Conservation (phyloP, 208 protist genomes). For the Phytomonas sp. region DNA sequence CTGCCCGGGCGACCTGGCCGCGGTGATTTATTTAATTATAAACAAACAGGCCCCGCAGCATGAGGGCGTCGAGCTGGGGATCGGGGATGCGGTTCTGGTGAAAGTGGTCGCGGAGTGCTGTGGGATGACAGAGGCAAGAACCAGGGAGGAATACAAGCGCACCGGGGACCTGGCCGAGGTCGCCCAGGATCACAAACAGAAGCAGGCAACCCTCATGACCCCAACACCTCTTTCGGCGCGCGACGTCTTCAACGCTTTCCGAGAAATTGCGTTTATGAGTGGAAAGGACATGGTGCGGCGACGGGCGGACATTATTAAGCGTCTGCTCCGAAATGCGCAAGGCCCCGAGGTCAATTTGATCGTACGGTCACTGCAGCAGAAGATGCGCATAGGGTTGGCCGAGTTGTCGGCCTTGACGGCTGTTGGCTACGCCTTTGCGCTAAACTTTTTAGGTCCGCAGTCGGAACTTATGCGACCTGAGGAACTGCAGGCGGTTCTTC, state of each 20-base stretch:
- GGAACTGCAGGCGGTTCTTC: constrained; percentile 60
- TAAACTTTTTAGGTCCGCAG: constrained; percentile 52
- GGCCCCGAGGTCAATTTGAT: constrained; percentile 93
- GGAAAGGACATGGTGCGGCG: constrained; percentile 87
- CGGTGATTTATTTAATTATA: constrained; percentile 90
- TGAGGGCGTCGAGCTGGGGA: constrained; percentile 95
- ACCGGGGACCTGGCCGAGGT: constrained; percentile 94
- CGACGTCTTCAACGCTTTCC: constrained; percentile 85
- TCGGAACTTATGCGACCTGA: constrained; percentile 32
- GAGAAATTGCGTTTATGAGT: constrained; percentile 85
- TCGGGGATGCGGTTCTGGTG: constrained; percentile 94
- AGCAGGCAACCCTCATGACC: constrained; percentile 85
- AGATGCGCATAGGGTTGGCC: constrained; percentile 97
- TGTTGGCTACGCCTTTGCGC: constrained; percentile 90
- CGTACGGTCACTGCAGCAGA: constrained; percentile 94
- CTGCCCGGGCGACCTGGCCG: constrained; percentile 80
- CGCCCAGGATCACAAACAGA: constrained; percentile 82
- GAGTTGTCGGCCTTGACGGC: constrained; percentile 93
- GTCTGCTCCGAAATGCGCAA: constrained; percentile 84
- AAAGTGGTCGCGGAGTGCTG: constrained; percentile 94
- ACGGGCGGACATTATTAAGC: constrained; percentile 91
- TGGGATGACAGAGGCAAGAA: constrained; percentile 73
- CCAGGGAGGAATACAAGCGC: constrained; percentile 85
- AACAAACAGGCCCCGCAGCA: constrained; percentile 96
- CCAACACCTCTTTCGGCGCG: constrained; percentile 87